phyloP scores from a whole-genome alignment of 1,284 basidiomycete species.

The Pulveroboletus sp. region DNA sequence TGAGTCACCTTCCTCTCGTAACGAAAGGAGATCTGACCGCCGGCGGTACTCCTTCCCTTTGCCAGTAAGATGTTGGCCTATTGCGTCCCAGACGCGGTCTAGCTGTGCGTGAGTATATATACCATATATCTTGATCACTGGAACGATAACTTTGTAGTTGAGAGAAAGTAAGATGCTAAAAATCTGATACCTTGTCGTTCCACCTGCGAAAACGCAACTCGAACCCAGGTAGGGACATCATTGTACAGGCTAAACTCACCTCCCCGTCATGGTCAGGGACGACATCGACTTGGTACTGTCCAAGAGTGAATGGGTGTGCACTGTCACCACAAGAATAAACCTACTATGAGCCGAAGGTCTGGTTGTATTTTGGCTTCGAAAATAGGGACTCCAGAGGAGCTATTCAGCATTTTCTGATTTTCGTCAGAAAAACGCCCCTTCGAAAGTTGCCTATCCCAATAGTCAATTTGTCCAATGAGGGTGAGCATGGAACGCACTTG shows the following conservation, averaged over 20 bases:
- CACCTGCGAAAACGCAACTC: too few relatives aligned
- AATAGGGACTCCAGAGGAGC: conserved; percentile 51
- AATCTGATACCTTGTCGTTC: too few relatives aligned
- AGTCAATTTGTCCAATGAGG: background rate
- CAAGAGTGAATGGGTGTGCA: background rate
- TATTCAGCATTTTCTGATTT: conserved; percentile 65
- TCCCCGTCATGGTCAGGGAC: too few relatives aligned
- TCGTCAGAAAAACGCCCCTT: conserved; percentile 67
- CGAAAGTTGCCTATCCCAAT: conserved; percentile 55
- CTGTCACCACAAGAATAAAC: conserved; percentile 26
- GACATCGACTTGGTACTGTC: conserved; percentile 66
- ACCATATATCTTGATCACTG: conserved; percentile 64
- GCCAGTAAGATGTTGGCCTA: too few relatives aligned
- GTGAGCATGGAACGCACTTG: too few relatives aligned
- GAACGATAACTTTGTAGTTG: background rate
- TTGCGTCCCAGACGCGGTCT: conserved; percentile 57
- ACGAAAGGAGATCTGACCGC: conserved; percentile 36
- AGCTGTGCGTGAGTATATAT: conserved; percentile 64
- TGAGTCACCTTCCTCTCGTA: background rate
- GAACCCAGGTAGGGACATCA: too few relatives aligned
- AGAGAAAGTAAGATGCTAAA: background rate
- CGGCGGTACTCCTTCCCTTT: conserved; percentile 54
- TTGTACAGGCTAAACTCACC: too few relatives aligned
- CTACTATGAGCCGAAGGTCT: too few relatives aligned
- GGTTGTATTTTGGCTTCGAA: conserved; percentile 72